Evolutionary conservation across 768 basidiomycete species (phyloP), one percentile per base, ranked within the genome.

Genomic region (Termitomyces sp.): DNA sequence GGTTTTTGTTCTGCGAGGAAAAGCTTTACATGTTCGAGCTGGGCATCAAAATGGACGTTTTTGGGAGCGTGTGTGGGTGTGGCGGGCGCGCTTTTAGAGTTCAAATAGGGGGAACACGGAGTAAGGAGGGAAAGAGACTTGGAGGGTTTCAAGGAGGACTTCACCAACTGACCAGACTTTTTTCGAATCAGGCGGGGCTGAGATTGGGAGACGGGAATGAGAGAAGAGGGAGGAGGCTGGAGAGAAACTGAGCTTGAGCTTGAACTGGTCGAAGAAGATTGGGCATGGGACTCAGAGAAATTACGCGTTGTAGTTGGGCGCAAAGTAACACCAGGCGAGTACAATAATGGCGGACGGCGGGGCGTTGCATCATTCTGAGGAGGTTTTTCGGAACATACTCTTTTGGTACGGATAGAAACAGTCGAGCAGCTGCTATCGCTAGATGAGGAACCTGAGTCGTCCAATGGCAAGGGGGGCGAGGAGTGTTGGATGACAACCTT

Each of bases 1-100:
- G 96, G 96, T 67, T 94, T 94, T 71, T 98, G 96, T 72, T 94
- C 91, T 12, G 95, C 87, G 55, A 95, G 77, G 76, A 98, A 98
- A 47, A 95, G 80, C 71, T 95, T 95, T 60, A 98, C 91, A 55
- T 93, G 91, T 70, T 97, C 96, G 53, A 98, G 82, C 67, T 94
- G 84, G 5, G 86, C 69, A 72, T 96, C 91, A 59, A 99, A 99
- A 66, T 97, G 93, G 9, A 99, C 96, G 26, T 84, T 86, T 69
- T 97, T 95, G 60, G 82, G 56, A 2, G 56, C 73, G 40, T 78
- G 77, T 5, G 80, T 85, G 0, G 95, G 95, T 3, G 94, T 94
- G 3, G 73, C 77, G 0, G 96, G 96, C 56, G 85, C 89, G 69
- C 89, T 92, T 73, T 86, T 83, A 64, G 44, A 57, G 45, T 76